Percentiles rank a stretch among this genome's conserved stretches.
These are phyloP conservation scores for Paraurostyla sp. DNA, from an alignment of 73 alveolate genomes.

Conservation along the genomic window DNA sequence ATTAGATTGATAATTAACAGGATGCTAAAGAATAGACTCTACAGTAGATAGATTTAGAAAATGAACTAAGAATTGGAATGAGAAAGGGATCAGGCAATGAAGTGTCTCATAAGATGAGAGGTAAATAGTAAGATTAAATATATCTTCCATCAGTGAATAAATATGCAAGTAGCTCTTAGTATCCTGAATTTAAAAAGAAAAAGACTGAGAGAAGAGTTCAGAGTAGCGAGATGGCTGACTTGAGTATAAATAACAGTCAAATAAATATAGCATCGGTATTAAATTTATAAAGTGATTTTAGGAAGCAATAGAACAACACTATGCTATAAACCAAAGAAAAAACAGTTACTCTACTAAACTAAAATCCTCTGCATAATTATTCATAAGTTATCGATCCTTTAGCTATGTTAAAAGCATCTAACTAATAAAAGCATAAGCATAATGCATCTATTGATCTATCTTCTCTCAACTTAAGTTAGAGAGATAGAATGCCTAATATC, in stretches of 20 bases:
- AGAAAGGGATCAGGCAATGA: not conserved
- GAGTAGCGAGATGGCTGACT: slow-evolving; percentile 1
- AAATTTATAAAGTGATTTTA: not conserved
- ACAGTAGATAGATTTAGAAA: not conserved
- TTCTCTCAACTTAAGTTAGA: not conserved
- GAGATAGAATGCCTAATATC: not conserved
- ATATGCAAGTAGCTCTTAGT: not conserved
- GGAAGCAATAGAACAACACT: not conserved
- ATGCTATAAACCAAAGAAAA: not conserved
- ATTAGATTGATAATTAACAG: not conserved
- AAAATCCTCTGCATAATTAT: slow-evolving; percentile 34
- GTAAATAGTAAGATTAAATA: not conserved
- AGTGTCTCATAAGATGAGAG: not conserved
- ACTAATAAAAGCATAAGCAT: not conserved
- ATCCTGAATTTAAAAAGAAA: not conserved
- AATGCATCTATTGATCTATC: slow-evolving; percentile 3
- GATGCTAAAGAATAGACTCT: not conserved
- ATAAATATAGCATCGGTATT: slow-evolving; percentile 5
- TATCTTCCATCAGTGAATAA: not conserved
- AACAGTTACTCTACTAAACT: not conserved
- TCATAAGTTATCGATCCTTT: not conserved
- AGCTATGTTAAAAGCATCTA: not conserved
- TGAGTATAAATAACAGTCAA: slow-evolving; percentile 10
- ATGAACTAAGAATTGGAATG: not conserved
- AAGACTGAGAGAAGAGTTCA: not conserved